A percentile compares a stretch with the other conserved stretches of the same genome.
These are phyloP conservation scores for Trichoderma sp. DNA, from an alignment of 2,329 filamentous ascomycete genomes.

Conservation along the genomic window DNA sequence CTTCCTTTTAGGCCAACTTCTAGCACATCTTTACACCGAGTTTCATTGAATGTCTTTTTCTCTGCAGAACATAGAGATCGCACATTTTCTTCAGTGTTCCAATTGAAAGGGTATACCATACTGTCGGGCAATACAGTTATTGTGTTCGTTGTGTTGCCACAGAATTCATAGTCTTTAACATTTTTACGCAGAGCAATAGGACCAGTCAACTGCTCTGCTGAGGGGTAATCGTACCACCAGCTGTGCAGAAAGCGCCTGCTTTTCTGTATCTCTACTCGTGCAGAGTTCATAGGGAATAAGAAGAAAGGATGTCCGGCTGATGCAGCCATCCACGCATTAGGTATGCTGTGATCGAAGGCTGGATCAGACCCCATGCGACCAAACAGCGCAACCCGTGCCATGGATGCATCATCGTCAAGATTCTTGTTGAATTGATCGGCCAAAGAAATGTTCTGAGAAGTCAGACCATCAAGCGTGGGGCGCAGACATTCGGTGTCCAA, in stretches of 20 bases:
- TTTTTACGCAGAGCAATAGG: slow-evolving; percentile 30
- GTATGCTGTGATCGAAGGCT: slow-evolving; percentile 38
- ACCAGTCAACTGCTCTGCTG: slow-evolving; percentile 32
- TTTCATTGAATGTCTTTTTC: slow-evolving; percentile 13
- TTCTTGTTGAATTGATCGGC: not conserved
- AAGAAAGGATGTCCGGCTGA: slow-evolving; percentile 43
- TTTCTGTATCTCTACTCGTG: slow-evolving; percentile 24
- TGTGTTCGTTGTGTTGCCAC: not conserved
- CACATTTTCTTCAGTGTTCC: not conserved
- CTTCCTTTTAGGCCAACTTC: slow-evolving; percentile 1
- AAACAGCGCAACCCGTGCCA: slow-evolving; percentile 34
- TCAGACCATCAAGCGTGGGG: slow-evolving; percentile 33
- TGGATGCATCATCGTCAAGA: not conserved
- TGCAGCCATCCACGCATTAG: slow-evolving; percentile 44
- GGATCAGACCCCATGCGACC: slow-evolving; percentile 41
- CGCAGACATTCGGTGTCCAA: slow-evolving; percentile 40
- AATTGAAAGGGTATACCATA: slow-evolving; percentile 15
- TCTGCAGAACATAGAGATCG: slow-evolving; percentile 1
- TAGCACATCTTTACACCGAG: slow-evolving; percentile 1
- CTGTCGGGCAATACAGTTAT: not conserved
- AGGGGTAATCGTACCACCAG: slow-evolving; percentile 12
- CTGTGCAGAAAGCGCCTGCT: slow-evolving; percentile 10
- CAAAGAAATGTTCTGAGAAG: not conserved
- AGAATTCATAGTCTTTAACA: not conserved
- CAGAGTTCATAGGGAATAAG: slow-evolving; percentile 36